Evolutionary conservation across 495 filamentous ascomycete genomes (phyloP).

Genomic region (Neurospora sublineolata): DNA sequence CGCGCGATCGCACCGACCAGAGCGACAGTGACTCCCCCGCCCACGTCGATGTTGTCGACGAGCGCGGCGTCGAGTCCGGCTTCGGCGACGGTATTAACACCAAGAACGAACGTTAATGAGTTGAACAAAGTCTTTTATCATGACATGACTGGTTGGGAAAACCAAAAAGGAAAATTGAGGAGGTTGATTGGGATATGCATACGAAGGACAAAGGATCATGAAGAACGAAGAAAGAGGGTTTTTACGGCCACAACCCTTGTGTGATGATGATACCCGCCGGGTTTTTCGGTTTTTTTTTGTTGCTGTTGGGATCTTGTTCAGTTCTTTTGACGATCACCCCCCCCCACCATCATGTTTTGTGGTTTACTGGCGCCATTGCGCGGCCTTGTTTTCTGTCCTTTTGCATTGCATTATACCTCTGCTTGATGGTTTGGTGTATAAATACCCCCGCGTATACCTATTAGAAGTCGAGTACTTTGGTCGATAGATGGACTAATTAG

Average conservation of each 20-base stretch:
- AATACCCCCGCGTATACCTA: not conserved
- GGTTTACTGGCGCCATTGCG: not conserved
- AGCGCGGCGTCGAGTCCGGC: constrained; percentile 7
- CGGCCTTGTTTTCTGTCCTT: not conserved
- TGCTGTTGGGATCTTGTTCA: not conserved
- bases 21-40: constrained; percentile 1
- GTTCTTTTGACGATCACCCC: not conserved
- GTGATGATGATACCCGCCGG: not conserved
- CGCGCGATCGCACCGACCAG: not conserved
- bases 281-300: not conserved
- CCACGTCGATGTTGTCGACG: constrained; percentile 1
- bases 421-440: not conserved
- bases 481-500: not conserved
- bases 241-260: not conserved
- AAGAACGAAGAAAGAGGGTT: not conserved
- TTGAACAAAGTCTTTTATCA: not conserved
- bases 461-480: not conserved
- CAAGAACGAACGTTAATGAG: not conserved
- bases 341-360: not conserved
- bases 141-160: not conserved
- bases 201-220: not conserved
- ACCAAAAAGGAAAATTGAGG: not conserved
- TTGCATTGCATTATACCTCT: not conserved
- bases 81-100: constrained; percentile 3
- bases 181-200: not conserved